phyloP scores from a whole-genome alignment of 2,329 filamentous ascomycete genomes.

The Penicillium sp. region DNA sequence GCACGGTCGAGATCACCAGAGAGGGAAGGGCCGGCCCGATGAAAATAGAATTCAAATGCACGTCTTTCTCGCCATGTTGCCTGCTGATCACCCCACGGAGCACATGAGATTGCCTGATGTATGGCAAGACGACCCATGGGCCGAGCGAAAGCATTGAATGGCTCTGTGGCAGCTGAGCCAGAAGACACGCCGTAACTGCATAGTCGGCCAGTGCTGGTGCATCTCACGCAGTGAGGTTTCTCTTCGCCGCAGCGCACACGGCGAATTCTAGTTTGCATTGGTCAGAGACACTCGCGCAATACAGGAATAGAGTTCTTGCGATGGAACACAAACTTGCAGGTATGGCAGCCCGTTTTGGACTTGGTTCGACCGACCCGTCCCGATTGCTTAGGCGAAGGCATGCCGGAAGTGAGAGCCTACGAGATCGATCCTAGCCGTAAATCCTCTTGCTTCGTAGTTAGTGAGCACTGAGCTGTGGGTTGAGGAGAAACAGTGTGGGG shows the following conservation, averaged over 20 bases:
- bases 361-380: constrained; percentile 21
- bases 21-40: constrained; percentile 26
- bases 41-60: constrained; percentile 33
- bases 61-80: constrained; percentile 24
- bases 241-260: constrained; percentile 21
- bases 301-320: neutral
- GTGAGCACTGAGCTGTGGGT: neutral
- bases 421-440: neutral
- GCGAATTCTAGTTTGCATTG: constrained; percentile 10
- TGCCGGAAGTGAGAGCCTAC: neutral
- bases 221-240: constrained; percentile 20
- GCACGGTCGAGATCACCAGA: constrained; percentile 28
- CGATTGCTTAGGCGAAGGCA: constrained; percentile 7
- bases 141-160: neutral
- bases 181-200: constrained; percentile 12
- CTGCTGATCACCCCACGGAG: constrained; percentile 2
- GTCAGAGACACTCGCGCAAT: neutral
- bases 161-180: neutral
- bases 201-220: constrained; percentile 21
- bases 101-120: neutral
- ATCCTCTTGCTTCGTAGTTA: neutral
- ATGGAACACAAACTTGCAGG: constrained; percentile 25
- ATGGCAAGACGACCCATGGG: neutral
- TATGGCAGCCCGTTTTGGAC: constrained; percentile 25
- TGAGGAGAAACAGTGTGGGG: neutral